Evolutionary conservation across 768 basidiomycete species (phyloP).

Genomic region (Pleurotus tuber-regium): DNA sequence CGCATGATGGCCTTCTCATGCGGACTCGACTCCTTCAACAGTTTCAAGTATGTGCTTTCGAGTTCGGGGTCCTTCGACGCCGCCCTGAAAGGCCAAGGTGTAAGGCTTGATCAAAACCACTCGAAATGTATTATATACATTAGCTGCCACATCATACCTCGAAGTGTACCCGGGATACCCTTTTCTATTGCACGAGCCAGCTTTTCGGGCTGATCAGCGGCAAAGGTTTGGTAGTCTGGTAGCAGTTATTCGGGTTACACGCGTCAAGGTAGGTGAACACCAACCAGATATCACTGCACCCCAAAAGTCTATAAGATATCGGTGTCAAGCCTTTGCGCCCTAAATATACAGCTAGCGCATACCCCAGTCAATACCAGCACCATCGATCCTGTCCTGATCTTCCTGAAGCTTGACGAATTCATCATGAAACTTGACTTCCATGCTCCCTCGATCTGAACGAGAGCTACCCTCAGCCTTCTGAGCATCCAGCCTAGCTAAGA

Average conservation of each 20-base stretch:
- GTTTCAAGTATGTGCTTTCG: conserved; percentile 75
- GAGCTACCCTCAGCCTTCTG: conserved; percentile 34
- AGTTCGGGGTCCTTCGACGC: conserved; percentile 90
- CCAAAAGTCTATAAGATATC: conserved; percentile 75
- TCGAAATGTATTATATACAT: conserved; percentile 51
- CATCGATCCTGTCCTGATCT: conserved; percentile 44
- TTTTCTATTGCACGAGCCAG: conserved; percentile 87
- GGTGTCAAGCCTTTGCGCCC: conserved; percentile 3
- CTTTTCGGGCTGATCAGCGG: conserved; percentile 71
- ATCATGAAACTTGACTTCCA: conserved; percentile 73
- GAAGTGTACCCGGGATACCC: conserved; percentile 84
- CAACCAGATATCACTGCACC: conserved; percentile 86
- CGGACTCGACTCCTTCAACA: conserved; percentile 79
- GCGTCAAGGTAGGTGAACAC: conserved; percentile 13
- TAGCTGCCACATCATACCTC: conserved; percentile 96
- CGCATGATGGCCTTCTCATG: conserved; percentile 95
- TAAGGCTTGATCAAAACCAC: conserved; percentile 4
- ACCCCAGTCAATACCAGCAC: conserved; percentile 76
- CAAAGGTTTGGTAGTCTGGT: conserved; percentile 86
- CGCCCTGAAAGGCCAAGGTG: conserved; percentile 51
- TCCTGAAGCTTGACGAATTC: conserved; percentile 70
- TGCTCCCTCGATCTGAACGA: conserved; percentile 41
- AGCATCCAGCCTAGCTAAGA: conserved; percentile 51
- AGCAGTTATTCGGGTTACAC: conserved; percentile 7
- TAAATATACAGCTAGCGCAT: conserved; percentile 17